Conservation (phyloP, 2,329 filamentous ascomycete genomes). For the Xylariaceae sp. region DNA sequence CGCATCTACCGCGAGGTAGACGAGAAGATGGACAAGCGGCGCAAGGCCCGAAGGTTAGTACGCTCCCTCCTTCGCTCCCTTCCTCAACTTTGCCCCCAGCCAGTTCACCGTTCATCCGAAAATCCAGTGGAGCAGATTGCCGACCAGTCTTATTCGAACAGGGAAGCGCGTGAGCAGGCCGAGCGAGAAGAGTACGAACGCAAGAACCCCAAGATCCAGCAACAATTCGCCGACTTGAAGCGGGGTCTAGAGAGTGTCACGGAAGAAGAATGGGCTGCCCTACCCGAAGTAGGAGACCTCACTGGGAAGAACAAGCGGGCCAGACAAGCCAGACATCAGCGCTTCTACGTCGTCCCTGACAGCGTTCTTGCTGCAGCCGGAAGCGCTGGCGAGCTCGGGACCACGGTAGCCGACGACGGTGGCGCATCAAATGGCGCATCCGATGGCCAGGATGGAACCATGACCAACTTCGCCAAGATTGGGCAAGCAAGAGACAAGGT, state of each 20-base stretch:
- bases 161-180: conserved; percentile 87
- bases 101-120: conserved; percentile 60
- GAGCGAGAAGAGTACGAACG: conserved; percentile 93
- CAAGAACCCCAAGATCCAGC: conserved; percentile 96
- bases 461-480: conserved; percentile 97
- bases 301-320: conserved; percentile 87
- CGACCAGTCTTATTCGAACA: conserved; percentile 60
- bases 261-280: conserved; percentile 92
- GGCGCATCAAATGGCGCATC: conserved; percentile 39
- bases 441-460: conserved; percentile 67
- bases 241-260: conserved; percentile 79
- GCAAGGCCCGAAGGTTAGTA: conserved; percentile 80
- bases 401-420: conserved; percentile 79
- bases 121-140: conserved; percentile 66
- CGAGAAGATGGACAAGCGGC: conserved; percentile 88
- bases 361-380: conserved; percentile 85
- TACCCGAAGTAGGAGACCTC: conserved; percentile 93
- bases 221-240: conserved; percentile 95
- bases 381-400: conserved; percentile 73
- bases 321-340: conserved; percentile 72
- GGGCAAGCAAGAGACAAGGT: conserved; percentile 95
- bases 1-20: conserved; percentile 93
- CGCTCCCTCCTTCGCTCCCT: conserved; percentile 16
- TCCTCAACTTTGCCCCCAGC: conserved; percentile 28
- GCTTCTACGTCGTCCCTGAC: conserved; percentile 95